phyloP scores from a whole-genome alignment of 2,329 filamentous ascomycete species.

The Colletotrichum sp. region DNA sequence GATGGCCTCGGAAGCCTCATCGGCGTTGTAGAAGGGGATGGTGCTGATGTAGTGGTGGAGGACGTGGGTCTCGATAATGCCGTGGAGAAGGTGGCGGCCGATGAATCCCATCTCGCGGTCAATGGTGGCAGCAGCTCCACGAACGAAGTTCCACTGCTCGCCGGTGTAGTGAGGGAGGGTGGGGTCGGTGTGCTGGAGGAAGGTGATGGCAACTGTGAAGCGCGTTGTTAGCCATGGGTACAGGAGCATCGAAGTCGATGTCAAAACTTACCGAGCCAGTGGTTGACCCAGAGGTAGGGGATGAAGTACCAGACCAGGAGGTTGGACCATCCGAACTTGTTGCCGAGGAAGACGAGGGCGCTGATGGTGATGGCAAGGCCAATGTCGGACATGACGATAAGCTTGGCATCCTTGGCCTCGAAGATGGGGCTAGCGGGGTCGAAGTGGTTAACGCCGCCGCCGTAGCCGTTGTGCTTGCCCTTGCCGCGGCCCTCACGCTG shows the following conservation, averaged over 20 bases:
- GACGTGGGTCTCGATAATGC: slow-evolving; percentile 97
- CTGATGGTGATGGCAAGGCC: slow-evolving; percentile 71
- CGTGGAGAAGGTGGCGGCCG: slow-evolving; percentile 88
- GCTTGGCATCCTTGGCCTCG: slow-evolving; percentile 86
- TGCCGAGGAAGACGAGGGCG: slow-evolving; percentile 71
- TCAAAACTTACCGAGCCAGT: slow-evolving; percentile 86
- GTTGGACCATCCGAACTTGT: slow-evolving; percentile 83
- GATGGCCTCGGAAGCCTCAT: slow-evolving; percentile 57
- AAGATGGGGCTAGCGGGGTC: slow-evolving; percentile 86
- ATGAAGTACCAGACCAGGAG: slow-evolving; percentile 93
- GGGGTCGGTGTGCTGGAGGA: slow-evolving; percentile 95
- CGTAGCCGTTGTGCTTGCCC: slow-evolving; percentile 86
- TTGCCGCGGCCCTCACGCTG: slow-evolving; percentile 92
- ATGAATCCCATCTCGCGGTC: slow-evolving; percentile 98
- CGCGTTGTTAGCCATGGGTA: not conserved
- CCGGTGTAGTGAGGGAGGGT: slow-evolving; percentile 90
- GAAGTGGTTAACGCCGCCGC: slow-evolving; percentile 93
- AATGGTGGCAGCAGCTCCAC: slow-evolving; percentile 92
- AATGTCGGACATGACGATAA: slow-evolving; percentile 86
- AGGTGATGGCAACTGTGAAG: slow-evolving; percentile 90
- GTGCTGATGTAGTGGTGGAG: slow-evolving; percentile 96
- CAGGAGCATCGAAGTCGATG: not conserved
- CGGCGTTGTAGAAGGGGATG: slow-evolving; percentile 83
- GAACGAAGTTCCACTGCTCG: slow-evolving; percentile 89
- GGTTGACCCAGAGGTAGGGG: slow-evolving; percentile 97